These are phyloP conservation scores for Collybiopsis luxurians DNA, from an alignment of 768 basidiomycete species.

Conservation along the genomic window DNA sequence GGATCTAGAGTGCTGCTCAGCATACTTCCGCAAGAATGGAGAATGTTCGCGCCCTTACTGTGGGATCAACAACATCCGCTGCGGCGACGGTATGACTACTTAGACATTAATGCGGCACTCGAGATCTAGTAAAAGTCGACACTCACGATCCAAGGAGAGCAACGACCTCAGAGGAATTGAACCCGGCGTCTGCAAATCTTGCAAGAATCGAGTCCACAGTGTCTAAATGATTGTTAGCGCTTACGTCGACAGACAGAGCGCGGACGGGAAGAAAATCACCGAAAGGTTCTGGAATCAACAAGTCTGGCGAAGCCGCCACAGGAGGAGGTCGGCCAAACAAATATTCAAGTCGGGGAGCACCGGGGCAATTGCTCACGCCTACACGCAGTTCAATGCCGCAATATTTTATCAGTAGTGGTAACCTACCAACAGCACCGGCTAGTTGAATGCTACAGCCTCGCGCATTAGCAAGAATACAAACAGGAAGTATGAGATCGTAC, in stretches of 20 bases:
- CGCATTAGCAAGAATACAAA: no score
- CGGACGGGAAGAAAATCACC: no score
- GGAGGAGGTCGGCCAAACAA: conserved; percentile 34
- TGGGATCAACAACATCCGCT: conserved; percentile 10
- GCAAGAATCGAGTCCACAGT: conserved; percentile 10
- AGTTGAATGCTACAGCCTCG: conserved; percentile 34
- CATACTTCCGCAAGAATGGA: no score
- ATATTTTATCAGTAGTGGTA: not conserved
- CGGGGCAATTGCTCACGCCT: conserved; percentile 29
- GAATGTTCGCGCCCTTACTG: no score
- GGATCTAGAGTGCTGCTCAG: no score
- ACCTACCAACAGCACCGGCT: conserved; percentile 30
- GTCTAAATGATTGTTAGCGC: not conserved
- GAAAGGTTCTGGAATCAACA: conserved; percentile 27
- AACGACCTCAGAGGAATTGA: conserved; percentile 10
- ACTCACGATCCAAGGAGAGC: conserved; percentile 12
- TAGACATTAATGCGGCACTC: not conserved
- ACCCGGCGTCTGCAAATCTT: conserved; percentile 10
- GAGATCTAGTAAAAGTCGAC: not conserved
- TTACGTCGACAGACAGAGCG: no score
- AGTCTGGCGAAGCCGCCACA: conserved; percentile 25
- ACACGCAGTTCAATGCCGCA: not conserved
- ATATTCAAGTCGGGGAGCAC: conserved; percentile 31
- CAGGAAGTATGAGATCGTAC: no score
- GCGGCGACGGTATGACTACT: conserved; percentile 13